Conservation (phyloP, 2,329 filamentous ascomycete genomes). For the Diaporthe caulivora region DNA sequence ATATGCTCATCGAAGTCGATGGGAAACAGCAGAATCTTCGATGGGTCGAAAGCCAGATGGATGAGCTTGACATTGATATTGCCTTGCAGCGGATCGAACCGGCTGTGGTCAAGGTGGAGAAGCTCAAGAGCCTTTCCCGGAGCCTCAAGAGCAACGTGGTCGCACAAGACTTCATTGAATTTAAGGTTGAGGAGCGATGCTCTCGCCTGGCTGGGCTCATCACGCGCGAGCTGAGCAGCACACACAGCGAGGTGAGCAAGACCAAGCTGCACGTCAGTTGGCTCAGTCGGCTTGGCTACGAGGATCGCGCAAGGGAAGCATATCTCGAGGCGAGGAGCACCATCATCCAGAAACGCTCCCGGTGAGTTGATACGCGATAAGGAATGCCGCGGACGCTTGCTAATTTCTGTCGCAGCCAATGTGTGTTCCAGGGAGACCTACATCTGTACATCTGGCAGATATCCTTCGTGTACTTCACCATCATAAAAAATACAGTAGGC, state of each 20-base stretch:
- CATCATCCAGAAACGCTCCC: conserved; percentile 83
- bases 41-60: conserved; percentile 95
- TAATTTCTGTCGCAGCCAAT: conserved; percentile 73
- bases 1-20: conserved; percentile 94
- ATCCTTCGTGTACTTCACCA: conserved; percentile 94
- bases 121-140: conserved; percentile 82
- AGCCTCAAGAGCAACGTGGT: conserved; percentile 87
- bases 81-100: conserved; percentile 90
- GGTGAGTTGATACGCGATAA: conserved; percentile 64
- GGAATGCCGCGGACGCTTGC: conserved; percentile 41
- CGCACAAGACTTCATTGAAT: conserved; percentile 91
- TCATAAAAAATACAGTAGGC: conserved; percentile 92
- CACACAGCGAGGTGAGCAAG: conserved; percentile 80
- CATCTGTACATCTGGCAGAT: conserved; percentile 95
- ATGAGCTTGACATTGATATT: conserved; percentile 96
- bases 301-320: conserved; percentile 88
- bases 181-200: conserved; percentile 90
- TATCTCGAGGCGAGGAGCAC: conserved; percentile 85
- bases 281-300: conserved; percentile 88
- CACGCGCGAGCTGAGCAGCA: conserved; percentile 81
- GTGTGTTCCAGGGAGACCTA: conserved; percentile 94
- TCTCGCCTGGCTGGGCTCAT: conserved; percentile 81
- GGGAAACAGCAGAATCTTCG: conserved; percentile 96
- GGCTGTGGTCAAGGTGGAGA: conserved; percentile 86
- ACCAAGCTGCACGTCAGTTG: conserved; percentile 86